A percentile compares a stretch with the other conserved stretches of the same genome.
These are phyloP conservation scores for Phaseolus coccineus DNA, from an alignment of 331 rosid species.

Conservation along the genomic window DNA sequence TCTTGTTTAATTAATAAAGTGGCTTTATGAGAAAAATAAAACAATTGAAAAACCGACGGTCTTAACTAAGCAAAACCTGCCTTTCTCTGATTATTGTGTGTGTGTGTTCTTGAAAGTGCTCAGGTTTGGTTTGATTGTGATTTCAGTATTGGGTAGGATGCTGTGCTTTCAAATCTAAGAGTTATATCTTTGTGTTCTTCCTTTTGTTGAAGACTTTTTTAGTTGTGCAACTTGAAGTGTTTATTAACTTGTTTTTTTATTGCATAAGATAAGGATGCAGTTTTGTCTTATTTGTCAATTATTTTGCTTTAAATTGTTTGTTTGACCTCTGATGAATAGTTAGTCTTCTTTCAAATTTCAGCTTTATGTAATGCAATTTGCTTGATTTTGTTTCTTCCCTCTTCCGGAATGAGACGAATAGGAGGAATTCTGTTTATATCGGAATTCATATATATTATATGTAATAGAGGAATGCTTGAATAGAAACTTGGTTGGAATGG, in stretches of 20 bases:
- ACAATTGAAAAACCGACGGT: conserved; percentile 6
- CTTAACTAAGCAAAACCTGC: not conserved
- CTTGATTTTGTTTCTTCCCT: conserved; percentile 1
- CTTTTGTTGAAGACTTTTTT: not conserved
- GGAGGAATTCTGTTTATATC: conserved; percentile 10
- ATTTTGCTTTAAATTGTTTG: conserved; percentile 14
- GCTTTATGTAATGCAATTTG: conserved; percentile 11
- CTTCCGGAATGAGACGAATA: not conserved
- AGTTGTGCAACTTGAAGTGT: not conserved
- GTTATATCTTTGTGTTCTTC: not conserved
- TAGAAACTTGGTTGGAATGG: conserved; percentile 9
- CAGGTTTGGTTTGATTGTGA: conserved; percentile 39
- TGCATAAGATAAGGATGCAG: not conserved
- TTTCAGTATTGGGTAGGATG: conserved; percentile 16
- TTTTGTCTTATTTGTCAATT: not conserved
- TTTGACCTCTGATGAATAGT: conserved; percentile 41
- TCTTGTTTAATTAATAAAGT: conserved; percentile 28
- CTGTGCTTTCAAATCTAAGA: conserved; percentile 26
- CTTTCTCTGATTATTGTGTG: not conserved
- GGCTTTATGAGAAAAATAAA: not conserved
- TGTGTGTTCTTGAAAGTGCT: conserved; percentile 19
- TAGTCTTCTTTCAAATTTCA: conserved; percentile 34
- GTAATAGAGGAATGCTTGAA: conserved; percentile 26
- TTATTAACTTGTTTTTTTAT: not conserved
- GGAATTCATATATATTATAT: not conserved